Percentiles rank a stretch among this genome's conserved stretches.
Conservation (phyloP, 2,329 filamentous ascomycete genomes). For the Myriosclerotinia scirpicola region DNA sequence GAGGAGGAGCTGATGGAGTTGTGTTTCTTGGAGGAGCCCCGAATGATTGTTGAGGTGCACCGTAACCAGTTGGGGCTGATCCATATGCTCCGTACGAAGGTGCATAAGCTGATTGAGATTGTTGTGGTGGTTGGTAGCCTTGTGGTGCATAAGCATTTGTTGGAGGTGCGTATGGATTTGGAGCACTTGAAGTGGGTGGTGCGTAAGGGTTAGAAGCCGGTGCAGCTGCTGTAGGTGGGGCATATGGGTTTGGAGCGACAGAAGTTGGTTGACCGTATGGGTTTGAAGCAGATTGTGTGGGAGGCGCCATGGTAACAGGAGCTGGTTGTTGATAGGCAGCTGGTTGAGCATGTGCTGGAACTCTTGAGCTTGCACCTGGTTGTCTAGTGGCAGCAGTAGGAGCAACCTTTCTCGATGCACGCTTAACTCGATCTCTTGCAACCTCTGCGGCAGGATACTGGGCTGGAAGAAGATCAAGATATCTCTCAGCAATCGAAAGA, state of each 20-base stretch:
- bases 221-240: slow-evolving; percentile 38
- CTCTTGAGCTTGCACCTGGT: slow-evolving; percentile 43
- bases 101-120: slow-evolving; percentile 41
- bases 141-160: slow-evolving; percentile 43
- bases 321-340: slow-evolving; percentile 51
- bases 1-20: slow-evolving; percentile 67
- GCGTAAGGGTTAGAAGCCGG: slow-evolving; percentile 52
- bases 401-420: slow-evolving; percentile 70
- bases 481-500: slow-evolving; percentile 82
- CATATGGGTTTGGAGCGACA: slow-evolving; percentile 50
- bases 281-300: slow-evolving; percentile 35
- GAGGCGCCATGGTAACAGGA: slow-evolving; percentile 37
- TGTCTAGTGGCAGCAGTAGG: slow-evolving; percentile 42
- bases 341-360: slow-evolving; percentile 47
- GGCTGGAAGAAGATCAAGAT: slow-evolving; percentile 80
- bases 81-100: slow-evolving; percentile 35
- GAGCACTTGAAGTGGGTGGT: slow-evolving; percentile 38
- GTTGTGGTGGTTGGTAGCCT: slow-evolving; percentile 44
- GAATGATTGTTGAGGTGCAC: slow-evolving; percentile 42
- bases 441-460: slow-evolving; percentile 85
- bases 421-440: slow-evolving; percentile 78
- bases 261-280: slow-evolving; percentile 42
- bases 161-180: slow-evolving; percentile 52
- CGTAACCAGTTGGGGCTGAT: slow-evolving; percentile 37
- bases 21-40: slow-evolving; percentile 63